A percentile compares a stretch with the other conserved stretches of the same genome.
These are phyloP conservation scores for Cystofilobasidium ferigula DNA, from an alignment of 768 basidiomycete genomes.

Conservation along the genomic window DNA sequence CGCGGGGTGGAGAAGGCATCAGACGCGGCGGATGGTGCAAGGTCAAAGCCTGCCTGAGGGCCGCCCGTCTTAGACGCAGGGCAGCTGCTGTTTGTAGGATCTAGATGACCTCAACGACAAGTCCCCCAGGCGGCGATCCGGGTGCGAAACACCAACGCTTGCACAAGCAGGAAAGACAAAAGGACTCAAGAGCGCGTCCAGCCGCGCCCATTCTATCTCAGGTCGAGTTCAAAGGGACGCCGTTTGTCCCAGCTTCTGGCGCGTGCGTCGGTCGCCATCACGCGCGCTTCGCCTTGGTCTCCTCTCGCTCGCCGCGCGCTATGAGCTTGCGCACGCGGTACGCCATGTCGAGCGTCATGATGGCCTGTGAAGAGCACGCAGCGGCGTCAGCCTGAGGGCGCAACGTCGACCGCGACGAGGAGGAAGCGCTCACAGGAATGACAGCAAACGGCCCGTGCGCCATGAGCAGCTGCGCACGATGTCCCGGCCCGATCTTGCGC, in stretches of 20 bases:
- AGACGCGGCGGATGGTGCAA: not conserved
- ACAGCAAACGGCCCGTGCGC: slow-evolving; percentile 68
- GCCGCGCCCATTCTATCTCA: no score
- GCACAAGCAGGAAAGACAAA: no score
- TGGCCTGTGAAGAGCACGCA: not conserved
- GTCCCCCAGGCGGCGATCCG: no score
- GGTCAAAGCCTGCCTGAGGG: no score
- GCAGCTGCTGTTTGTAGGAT: no score
- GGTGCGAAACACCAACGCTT: no score
- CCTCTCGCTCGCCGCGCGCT: not conserved
- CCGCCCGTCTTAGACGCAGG: no score
- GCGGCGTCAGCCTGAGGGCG: not conserved
- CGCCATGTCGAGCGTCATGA: not conserved
- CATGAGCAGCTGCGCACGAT: slow-evolving; percentile 51
- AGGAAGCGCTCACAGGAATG: slow-evolving; percentile 42
- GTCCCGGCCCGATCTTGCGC: slow-evolving; percentile 30
- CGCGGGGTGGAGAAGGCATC: not conserved
- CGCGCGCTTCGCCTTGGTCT: slow-evolving; percentile 1
- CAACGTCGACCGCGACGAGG: not conserved
- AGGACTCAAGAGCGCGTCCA: no score
- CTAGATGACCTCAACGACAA: no score
- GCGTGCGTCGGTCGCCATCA: no score
- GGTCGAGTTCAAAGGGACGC: no score
- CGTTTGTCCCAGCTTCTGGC: no score
- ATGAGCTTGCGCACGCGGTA: not conserved